These are phyloP conservation scores for Talaromyces sp. DNA, from an alignment of 2,329 filamentous ascomycete genomes.

Conservation along the genomic window DNA sequence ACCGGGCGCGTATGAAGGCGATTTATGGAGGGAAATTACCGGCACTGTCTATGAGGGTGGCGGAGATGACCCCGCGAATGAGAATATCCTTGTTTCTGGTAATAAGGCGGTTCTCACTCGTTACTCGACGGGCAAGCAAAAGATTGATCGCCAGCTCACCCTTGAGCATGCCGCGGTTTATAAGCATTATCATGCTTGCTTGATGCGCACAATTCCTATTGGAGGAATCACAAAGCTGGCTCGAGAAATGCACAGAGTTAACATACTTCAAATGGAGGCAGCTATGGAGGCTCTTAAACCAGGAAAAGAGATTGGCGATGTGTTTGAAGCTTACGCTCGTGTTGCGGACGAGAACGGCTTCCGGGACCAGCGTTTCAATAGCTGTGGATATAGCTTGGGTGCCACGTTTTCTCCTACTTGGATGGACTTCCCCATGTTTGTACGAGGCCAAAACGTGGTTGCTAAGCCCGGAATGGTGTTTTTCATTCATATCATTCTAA, in stretches of 20 bases:
- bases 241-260: conserved; percentile 21
- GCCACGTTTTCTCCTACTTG: conserved; percentile 19
- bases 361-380: conserved; percentile 24
- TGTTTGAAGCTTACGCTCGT: conserved; percentile 21
- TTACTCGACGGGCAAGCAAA: conserved; percentile 25
- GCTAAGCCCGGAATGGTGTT: conserved; percentile 26
- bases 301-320: conserved; percentile 21
- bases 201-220: conserved; percentile 29
- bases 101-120: conserved; percentile 29
- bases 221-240: conserved; percentile 22
- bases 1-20: conserved; percentile 30
- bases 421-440: conserved; percentile 9
- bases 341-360: conserved; percentile 27
- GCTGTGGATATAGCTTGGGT: conserved; percentile 24
- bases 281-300: conserved; percentile 22
- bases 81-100: conserved; percentile 29
- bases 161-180: conserved; percentile 28
- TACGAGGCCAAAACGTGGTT: conserved; percentile 4
- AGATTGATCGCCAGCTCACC: conserved; percentile 27
- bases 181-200: conserved; percentile 29
- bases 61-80: conserved; percentile 30
- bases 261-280: conserved; percentile 23
- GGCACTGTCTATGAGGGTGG: conserved; percentile 30
- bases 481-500: conserved; percentile 31
- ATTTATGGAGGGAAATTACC: conserved; percentile 28